These are phyloP conservation scores for Polyplosphaeria fusca DNA, from an alignment of 495 filamentous ascomycete genomes.

Conservation along the genomic window DNA sequence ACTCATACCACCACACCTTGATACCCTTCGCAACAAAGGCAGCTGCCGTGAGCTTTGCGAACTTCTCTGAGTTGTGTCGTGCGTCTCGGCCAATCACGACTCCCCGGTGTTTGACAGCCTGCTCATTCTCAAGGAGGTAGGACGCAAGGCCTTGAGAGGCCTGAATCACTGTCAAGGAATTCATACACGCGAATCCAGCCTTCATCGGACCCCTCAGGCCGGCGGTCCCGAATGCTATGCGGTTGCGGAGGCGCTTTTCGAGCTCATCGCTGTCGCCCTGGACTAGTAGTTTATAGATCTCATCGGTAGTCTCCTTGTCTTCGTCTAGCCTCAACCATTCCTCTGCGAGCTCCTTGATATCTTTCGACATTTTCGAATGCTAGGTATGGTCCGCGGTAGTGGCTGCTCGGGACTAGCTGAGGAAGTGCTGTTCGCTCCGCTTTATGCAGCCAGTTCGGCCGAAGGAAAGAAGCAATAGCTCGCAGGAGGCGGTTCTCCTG, in stretches of 20 bases:
- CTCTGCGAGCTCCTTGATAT: slow-evolving; percentile 38
- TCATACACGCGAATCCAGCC: slow-evolving; percentile 69
- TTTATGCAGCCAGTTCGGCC: too few relatives aligned
- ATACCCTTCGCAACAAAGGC: slow-evolving; percentile 62
- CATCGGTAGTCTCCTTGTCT: slow-evolving; percentile 55
- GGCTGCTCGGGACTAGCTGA: too few relatives aligned
- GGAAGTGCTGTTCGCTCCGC: too few relatives aligned
- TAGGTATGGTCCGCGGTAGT: too few relatives aligned
- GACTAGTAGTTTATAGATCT: slow-evolving; percentile 57
- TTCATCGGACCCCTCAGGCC: slow-evolving; percentile 68
- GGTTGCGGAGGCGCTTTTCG: slow-evolving; percentile 53
- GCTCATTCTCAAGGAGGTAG: slow-evolving; percentile 51
- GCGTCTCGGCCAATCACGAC: slow-evolving; percentile 69
- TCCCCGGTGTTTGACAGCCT: slow-evolving; percentile 40
- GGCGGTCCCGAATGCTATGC: slow-evolving; percentile 69
- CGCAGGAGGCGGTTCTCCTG: too few relatives aligned
- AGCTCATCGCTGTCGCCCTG: slow-evolving; percentile 51
- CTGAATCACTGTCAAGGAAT: slow-evolving; percentile 67
- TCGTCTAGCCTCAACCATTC: slow-evolving; percentile 66
- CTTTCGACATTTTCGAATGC: slow-evolving; percentile 5
- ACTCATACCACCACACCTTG: slow-evolving; percentile 59
- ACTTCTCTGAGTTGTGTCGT: slow-evolving; percentile 63
- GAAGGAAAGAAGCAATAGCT: too few relatives aligned
- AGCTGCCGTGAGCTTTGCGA: slow-evolving; percentile 61
- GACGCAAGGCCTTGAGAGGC: slow-evolving; percentile 68